Evolutionary conservation across 176 grass and related monocot species (phyloP).

Genomic region (Urochloa ruziziensis): DNA sequence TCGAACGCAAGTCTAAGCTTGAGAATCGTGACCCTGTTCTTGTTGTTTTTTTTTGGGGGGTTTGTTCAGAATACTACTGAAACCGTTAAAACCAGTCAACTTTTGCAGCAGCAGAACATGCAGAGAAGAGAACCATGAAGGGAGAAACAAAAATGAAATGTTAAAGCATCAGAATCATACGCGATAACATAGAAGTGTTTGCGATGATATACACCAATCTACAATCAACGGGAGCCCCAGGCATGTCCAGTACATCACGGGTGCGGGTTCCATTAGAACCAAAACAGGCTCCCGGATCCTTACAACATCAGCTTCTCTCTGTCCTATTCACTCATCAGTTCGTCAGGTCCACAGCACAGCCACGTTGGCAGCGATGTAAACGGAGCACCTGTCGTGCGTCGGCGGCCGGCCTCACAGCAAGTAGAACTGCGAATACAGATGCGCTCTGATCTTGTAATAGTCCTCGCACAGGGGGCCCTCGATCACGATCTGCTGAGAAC

Average conservation of each 20-base stretch:
- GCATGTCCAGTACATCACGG: background rate
- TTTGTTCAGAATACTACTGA: too few relatives aligned
- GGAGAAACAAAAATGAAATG: background rate
- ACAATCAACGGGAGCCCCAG: background rate
- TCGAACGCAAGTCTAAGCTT: too few relatives aligned
- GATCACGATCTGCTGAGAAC: slow-evolving; percentile 82
- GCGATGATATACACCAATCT: background rate
- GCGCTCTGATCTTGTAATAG: slow-evolving; percentile 85
- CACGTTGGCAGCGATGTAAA: background rate
- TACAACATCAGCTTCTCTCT: background rate
- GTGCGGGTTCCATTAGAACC: background rate
- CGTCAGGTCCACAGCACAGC: slow-evolving; percentile 21
- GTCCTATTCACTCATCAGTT: slow-evolving; percentile 3
- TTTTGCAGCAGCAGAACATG: too few relatives aligned
- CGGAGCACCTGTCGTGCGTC: background rate
- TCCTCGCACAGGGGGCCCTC: slow-evolving; percentile 88
- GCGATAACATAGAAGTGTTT: background rate
- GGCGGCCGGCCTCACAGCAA: slow-evolving; percentile 39
- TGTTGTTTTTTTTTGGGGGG: too few relatives aligned
- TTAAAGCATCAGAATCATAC: background rate
- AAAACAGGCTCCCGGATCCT: background rate
- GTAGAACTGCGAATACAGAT: slow-evolving; percentile 87
- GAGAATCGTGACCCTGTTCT: too few relatives aligned
- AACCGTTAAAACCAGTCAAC: too few relatives aligned
- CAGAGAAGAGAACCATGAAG: background rate